Percentiles rank a stretch among this genome's conserved stretches.
Conservation (phyloP, 2,329 filamentous ascomycete genomes). For the Emergomyces orientalis region DNA sequence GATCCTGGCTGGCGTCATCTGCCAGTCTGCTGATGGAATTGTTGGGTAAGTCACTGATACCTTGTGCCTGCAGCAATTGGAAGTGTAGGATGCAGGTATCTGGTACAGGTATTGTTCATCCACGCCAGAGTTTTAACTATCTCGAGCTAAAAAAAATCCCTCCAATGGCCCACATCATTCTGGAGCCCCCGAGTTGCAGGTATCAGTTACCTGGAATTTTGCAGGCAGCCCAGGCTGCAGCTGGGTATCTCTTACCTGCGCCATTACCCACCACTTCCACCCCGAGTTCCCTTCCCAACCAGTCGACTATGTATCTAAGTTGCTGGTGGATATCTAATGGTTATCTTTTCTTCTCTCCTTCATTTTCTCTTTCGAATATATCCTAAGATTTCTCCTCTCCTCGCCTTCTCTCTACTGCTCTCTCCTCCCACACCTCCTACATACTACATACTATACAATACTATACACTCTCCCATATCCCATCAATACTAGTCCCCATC, state of each 20-base stretch:
- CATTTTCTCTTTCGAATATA: no score
- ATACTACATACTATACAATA: no score
- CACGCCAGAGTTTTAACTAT: no score
- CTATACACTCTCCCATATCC: neutral
- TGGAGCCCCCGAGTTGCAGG: neutral
- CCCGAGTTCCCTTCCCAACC: no score
- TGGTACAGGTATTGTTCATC: no score
- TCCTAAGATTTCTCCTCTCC: neutral
- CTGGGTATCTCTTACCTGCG: neutral
- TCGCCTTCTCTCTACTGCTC: neutral
- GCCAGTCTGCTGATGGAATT: neutral
- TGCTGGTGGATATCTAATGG: no score
- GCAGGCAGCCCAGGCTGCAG: neutral
- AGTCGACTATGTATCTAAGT: no score
- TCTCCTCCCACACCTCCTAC: no score
- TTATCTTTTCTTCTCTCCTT: neutral
- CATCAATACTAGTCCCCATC: neutral
- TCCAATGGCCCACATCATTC: neutral
- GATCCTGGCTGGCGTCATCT: conserved; percentile 5
- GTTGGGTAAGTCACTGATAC: neutral
- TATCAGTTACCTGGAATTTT: neutral
- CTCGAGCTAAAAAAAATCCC: no score
- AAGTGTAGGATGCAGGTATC: neutral
- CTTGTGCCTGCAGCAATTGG: accelerated
- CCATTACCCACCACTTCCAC: neutral